These are phyloP conservation scores for Globisporangium spiculum DNA, from an alignment of 352 stramenopile species.

Conservation along the genomic window DNA sequence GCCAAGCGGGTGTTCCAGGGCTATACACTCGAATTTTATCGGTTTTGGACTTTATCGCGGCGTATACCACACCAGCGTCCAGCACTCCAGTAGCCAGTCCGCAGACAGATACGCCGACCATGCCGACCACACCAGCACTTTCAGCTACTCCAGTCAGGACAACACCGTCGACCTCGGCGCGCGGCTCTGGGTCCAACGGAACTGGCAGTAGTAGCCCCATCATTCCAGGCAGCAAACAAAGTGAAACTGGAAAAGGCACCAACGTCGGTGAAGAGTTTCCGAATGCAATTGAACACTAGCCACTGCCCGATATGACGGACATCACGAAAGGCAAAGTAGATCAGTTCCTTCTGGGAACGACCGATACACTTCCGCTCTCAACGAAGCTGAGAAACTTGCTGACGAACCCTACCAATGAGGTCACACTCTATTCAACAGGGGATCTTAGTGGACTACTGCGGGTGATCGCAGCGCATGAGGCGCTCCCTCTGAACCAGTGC, in stretches of 20 bases:
- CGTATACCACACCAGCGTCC: neutral
- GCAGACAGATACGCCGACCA: neutral
- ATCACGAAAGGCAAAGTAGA: slow-evolving; percentile 6
- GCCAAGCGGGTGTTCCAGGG: slow-evolving; percentile 4
- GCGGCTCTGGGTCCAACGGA: no score
- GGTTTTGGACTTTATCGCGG: slow-evolving; percentile 1
- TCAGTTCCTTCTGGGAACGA: neutral
- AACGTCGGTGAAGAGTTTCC: neutral
- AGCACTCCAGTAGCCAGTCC: neutral
- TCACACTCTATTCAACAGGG: neutral
- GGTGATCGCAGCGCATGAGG: neutral
- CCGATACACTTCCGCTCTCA: no score
- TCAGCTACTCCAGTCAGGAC: neutral
- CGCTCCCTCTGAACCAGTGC: neutral
- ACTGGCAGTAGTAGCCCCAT: neutral
- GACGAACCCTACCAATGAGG: neutral
- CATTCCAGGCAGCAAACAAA: neutral
- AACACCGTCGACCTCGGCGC: neutral
- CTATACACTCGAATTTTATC: slow-evolving; percentile 15
- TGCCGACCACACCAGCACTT: neutral
- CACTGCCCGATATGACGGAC: neutral
- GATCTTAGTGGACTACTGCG: neutral
- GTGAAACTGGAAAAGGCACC: neutral
- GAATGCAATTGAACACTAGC: neutral
- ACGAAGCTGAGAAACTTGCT: neutral